These are phyloP conservation scores for Medicago truncatula DNA, from an alignment of 306 rosid species.

Conservation along the genomic window MtrunA17r5.0-ANR NC_053048.1:38361001-38361500, in stretches of 20 bases:
- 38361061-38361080: constrained; percentile 39
- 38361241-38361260: not conserved
- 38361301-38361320: not conserved
- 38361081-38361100: not conserved
- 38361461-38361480: not conserved
- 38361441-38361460: not conserved
- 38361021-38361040: constrained; percentile 46
- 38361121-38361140: constrained; percentile 1
- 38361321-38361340: not conserved
- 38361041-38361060: not conserved
- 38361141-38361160: constrained; percentile 24
- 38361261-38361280: constrained; percentile 16
- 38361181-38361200: constrained; percentile 31
- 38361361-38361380: not conserved
- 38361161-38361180: constrained; percentile 38
- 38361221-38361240: not conserved
- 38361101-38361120: not conserved
- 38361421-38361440: not conserved
- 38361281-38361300: constrained; percentile 19
- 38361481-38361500: not conserved
- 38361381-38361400: not conserved
- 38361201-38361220: constrained; percentile 19
- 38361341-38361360: constrained; percentile 14
- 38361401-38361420: not conserved
- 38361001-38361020: not conserved